Conservation (phyloP, 257 asterid species). For the Cynanchum wilfordii region DNA sequence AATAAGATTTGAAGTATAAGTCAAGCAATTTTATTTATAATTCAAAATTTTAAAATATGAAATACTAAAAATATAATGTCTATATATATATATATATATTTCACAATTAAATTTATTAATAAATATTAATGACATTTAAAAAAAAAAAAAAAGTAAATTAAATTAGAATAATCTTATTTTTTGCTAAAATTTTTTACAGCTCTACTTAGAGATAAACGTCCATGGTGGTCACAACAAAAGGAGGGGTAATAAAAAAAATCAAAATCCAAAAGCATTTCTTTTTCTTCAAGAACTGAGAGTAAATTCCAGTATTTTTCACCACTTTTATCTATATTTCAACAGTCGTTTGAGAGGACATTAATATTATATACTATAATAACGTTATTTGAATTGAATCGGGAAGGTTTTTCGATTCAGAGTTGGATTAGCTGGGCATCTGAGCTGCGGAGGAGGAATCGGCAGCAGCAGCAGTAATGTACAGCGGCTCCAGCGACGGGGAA, state of each 20-base stretch:
- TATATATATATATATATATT: too few species aligned
- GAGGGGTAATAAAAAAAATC: neutral
- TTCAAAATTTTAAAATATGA: too few species aligned
- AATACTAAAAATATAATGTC: too few species aligned
- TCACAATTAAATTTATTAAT: too few species aligned
- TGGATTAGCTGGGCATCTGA: constrained; percentile 8
- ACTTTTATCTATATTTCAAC: neutral
- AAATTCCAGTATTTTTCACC: neutral
- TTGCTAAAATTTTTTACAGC: too few species aligned
- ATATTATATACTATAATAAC: too few species aligned
- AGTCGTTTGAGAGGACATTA: neutral
- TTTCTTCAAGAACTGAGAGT: neutral
- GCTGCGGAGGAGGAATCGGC: constrained; percentile 9
- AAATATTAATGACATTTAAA: too few species aligned
- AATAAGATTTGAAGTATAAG: too few species aligned
- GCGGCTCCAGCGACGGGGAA: constrained; percentile 79
- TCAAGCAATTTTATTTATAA: too few species aligned
- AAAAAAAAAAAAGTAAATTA: too few species aligned
- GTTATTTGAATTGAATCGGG: neutral
- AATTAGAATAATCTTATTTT: too few species aligned
- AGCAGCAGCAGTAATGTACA: constrained; percentile 44
- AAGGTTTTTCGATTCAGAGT: neutral
- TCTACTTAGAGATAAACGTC: neutral
- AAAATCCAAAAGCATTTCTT: neutral
- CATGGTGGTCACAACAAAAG: neutral